Conservation (phyloP, 2,329 filamentous ascomycete genomes). For the Aurifilum marmelostoma region DNA sequence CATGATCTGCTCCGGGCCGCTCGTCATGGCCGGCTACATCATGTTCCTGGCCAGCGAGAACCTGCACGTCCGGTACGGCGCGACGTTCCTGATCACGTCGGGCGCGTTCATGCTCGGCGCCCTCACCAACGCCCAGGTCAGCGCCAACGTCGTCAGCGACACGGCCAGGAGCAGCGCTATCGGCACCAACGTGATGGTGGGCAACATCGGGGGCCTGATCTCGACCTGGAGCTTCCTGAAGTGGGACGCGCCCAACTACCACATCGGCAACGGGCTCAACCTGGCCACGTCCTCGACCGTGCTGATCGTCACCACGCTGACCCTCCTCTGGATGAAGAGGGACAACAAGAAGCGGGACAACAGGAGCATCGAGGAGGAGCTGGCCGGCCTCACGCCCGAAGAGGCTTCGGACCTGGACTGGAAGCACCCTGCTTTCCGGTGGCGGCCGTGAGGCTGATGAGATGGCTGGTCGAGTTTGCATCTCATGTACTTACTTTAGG, state of each 20-base stretch:
- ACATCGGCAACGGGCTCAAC: constrained; percentile 72
- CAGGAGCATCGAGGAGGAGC: constrained; percentile 49
- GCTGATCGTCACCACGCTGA: constrained; percentile 50
- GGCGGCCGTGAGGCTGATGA: constrained; percentile 42
- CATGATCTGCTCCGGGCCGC: constrained; percentile 60
- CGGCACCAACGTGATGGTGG: constrained; percentile 70
- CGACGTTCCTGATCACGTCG: constrained; percentile 69
- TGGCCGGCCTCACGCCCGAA: constrained; percentile 55
- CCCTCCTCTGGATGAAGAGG: constrained; percentile 62
- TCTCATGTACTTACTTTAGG: too few species aligned
- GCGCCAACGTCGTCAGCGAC: constrained; percentile 73
- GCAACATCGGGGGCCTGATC: constrained; percentile 71
- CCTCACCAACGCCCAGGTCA: constrained; percentile 67
- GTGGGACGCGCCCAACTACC: constrained; percentile 66
- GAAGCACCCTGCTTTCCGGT: constrained; percentile 67
- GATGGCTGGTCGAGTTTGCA: too few species aligned
- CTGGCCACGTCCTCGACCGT: constrained; percentile 59
- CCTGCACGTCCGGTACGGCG: constrained; percentile 64
- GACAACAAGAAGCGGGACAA: constrained; percentile 61
- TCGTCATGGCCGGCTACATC: constrained; percentile 71
- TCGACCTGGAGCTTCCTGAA: constrained; percentile 68
- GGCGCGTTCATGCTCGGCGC: constrained; percentile 67
- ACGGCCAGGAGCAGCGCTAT: constrained; percentile 70
- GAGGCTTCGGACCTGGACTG: constrained; percentile 66
- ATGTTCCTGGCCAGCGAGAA: constrained; percentile 66